Evolutionary conservation across 192 early-diverging fungal species (phyloP), one percentile per base, ranked within the genome.

Genomic region (Coemansia umbellata): DNA sequence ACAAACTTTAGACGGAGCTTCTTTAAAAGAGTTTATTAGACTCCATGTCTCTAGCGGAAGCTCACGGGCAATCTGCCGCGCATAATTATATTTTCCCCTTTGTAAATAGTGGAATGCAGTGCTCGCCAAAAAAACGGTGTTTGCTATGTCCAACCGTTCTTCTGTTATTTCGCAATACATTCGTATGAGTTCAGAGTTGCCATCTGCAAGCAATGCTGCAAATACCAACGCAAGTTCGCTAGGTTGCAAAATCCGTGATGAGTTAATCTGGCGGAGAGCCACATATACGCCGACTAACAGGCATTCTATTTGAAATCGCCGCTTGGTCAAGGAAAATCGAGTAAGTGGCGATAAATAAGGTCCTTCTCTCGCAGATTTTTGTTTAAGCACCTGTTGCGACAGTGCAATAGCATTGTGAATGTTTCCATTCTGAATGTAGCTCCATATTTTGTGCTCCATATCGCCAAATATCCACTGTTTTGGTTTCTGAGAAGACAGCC

Each of bases 231-330:
- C 17, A 26, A 50, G 28, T n/a, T 50, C 47, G 15, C 24, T 37
- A 27, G 43, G 17, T 3, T 5, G 6, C 14, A 33, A 47, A 22
- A 15, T 21, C 18, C 4, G 19, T 9, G 37, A 14, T 15, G 41
- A 47, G 13, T 21, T 18, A 9, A 4, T 21, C 21, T 49, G 27
- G 18, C 21, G 35, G 31, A 17, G 17, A 14, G 43, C 43, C 24
- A 49, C 60, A 14, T 37, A 53, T 10, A 58, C 14, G 21, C 66
- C 66, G 9, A 55, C 66, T 24, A 58, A 60, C 8, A 69, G 23
- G 17, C 66, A 42, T 18, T 58, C 55, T 10, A 57, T 22, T 4
- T 15, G 28, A 9, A 60, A 59, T 42, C 23, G 44, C 26, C 65
- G 65, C 23, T 62, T 56, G 3, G 43, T 32, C 15, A 69, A 26